Base-by-base conservation (phyloP, 176 grass and related monocot species). In the Panicum miliaceum region DNA sequence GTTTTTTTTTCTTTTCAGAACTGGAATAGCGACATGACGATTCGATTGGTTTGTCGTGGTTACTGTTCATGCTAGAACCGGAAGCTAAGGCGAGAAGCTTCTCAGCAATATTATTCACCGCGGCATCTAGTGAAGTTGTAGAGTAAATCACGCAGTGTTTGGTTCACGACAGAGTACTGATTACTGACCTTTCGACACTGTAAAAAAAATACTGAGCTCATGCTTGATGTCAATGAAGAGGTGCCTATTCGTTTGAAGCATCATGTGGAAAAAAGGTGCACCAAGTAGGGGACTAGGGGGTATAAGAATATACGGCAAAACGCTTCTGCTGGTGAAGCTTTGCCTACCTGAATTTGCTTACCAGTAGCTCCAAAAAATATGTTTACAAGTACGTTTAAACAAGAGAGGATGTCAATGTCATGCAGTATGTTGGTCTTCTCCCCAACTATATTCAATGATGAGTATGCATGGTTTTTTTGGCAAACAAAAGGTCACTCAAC, bases 401-500 rank as follows among this genome's bases (percentile, higher is more conserved):
- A 76, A 34, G 1, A 9, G 0, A 43, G 19, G 8, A 64, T 8
- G 80, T 22, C 54, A 53, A 18, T 40, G 22, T 32, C 13, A 22
- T 3, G 9, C 7, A 40, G 22, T 56, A 63, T 27, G 48, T 5
- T 78, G 11, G 75, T 73, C 48, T 50, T 58, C 11, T 11, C 29
- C 25, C 20, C 12, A 68, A 16, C 9, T 32, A 48, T 84, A 84
- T 25, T 23, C 0, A 81, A 48, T 47, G 20, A 45, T 70, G 8
- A 19, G 12, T 4, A 29, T 47, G 42, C 42, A 16, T 67, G 50
- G 12, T 50, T 58, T 38, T 84, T 75, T 51, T 1, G 29, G 29
- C 16, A 48, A 18, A 67, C 56, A 29, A 68, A 68, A 3, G 48
- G 81, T 22, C 82, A 88, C 66, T 84, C 4, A 58, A 57, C 76